These are phyloP conservation scores for Trichoderma simmonsii DNA, from an alignment of 2,329 filamentous ascomycete genomes.

Conservation along the genomic window DNA sequence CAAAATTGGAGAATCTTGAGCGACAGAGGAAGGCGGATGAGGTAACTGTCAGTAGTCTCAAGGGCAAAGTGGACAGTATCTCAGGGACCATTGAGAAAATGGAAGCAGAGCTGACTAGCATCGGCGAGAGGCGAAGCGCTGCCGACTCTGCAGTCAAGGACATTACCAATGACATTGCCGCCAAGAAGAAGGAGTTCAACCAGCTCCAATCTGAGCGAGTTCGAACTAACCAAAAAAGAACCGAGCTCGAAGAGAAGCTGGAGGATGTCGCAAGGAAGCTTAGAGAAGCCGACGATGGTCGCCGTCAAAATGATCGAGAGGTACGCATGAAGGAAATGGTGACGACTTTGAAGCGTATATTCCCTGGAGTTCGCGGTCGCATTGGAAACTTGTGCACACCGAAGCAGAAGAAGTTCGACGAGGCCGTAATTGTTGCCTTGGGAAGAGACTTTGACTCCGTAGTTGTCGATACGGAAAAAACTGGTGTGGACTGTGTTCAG, in stretches of 20 bases:
- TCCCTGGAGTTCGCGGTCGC: constrained; percentile 85
- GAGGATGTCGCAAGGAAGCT: constrained; percentile 76
- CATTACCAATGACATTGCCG: constrained; percentile 72
- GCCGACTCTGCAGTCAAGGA: constrained; percentile 63
- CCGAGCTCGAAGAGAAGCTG: constrained; percentile 89
- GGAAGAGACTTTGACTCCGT: constrained; percentile 93
- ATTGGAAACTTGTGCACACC: constrained; percentile 90
- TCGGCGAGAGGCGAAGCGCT: constrained; percentile 65
- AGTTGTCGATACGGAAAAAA: constrained; percentile 92
- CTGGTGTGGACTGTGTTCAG: constrained; percentile 87
- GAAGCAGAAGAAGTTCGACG: constrained; percentile 95
- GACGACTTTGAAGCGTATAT: constrained; percentile 81
- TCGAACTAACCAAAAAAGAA: constrained; percentile 74
- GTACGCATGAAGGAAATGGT: constrained; percentile 77
- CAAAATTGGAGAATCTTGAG: constrained; percentile 79
- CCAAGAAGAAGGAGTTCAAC: constrained; percentile 89
- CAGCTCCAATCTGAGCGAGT: constrained; percentile 79
- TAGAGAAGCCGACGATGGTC: constrained; percentile 79
- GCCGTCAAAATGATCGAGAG: constrained; percentile 82
- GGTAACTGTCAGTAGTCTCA: constrained; percentile 84
- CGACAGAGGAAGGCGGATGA: constrained; percentile 89
- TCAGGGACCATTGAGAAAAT: constrained; percentile 72
- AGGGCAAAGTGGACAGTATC: constrained; percentile 78
- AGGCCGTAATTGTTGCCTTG: constrained; percentile 87
- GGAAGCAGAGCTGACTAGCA: constrained; percentile 64